Conservation (phyloP, 306 rosid genomes). For the Spatholobus suberectus region DNA sequence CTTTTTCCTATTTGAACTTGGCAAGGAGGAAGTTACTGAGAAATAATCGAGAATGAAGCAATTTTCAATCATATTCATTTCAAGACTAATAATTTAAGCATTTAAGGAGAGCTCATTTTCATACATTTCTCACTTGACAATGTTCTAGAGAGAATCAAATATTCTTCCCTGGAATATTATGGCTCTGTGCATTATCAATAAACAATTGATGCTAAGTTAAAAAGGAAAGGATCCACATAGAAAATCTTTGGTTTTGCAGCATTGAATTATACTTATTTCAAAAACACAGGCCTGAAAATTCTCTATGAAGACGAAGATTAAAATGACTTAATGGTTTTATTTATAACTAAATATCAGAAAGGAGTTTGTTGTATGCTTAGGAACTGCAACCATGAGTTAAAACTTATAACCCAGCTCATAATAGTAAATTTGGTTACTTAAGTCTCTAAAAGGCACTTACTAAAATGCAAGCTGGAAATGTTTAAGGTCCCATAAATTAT, state of each 20-base stretch:
- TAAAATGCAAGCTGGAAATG: background rate
- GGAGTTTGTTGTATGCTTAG: background rate
- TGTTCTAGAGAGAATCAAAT: background rate
- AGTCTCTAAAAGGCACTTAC: background rate
- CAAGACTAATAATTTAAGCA: background rate
- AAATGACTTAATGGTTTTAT: background rate
- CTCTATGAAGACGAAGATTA: background rate
- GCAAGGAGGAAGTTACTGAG: background rate
- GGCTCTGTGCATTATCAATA: background rate
- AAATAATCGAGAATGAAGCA: background rate
- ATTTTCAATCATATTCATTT: background rate
- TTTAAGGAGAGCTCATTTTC: background rate
- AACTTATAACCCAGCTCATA: background rate
- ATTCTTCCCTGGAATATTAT: background rate
- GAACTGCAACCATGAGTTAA: background rate
- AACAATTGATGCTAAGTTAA: background rate
- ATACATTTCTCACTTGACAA: background rate
- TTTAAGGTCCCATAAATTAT: background rate
- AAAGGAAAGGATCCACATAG: background rate
- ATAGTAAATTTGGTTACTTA: background rate
- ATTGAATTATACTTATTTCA: background rate
- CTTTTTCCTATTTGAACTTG: background rate
- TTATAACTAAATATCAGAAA: background rate
- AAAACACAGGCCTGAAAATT: background rate
- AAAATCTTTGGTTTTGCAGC: background rate